Evolutionary conservation across 768 basidiomycete species (phyloP).

Genomic region (Phylloporus sp.): DNA sequence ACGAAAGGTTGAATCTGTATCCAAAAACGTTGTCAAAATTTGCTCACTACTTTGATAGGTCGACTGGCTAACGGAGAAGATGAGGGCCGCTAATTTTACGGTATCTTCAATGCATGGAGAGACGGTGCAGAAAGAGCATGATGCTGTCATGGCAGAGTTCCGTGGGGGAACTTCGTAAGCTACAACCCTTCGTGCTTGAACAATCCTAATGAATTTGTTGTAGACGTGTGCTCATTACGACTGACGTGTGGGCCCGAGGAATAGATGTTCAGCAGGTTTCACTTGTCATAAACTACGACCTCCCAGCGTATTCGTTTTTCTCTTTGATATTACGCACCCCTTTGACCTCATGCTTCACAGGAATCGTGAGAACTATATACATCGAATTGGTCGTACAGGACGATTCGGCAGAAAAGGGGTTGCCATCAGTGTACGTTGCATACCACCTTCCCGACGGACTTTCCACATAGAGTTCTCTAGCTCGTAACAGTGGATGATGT

Average conservation of each 20-base stretch:
- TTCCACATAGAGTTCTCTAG: slow-evolving; percentile 38
- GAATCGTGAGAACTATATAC: slow-evolving; percentile 99
- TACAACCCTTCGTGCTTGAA: background rate
- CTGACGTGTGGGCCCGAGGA: slow-evolving; percentile 96
- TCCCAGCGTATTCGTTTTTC: slow-evolving; percentile 69
- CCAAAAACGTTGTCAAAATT: background rate
- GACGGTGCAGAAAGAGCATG: slow-evolving; percentile 93
- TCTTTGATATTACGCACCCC: background rate
- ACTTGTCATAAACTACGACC: slow-evolving; percentile 94
- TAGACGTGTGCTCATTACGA: slow-evolving; percentile 92
- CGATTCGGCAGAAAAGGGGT: slow-evolving; percentile 99
- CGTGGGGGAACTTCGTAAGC: slow-evolving; percentile 86
- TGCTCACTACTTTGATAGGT: slow-evolving; percentile 49
- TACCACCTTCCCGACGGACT: slow-evolving; percentile 3
- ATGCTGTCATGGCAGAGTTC: slow-evolving; percentile 97
- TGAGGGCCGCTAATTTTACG: slow-evolving; percentile 98
- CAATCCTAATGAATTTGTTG: slow-evolving; percentile 3
- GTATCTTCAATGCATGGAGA: slow-evolving; percentile 96
- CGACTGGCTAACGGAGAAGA: slow-evolving; percentile 98
- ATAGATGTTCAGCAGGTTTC: slow-evolving; percentile 99
- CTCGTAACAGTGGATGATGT: slow-evolving; percentile 95
- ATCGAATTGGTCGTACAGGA: slow-evolving; percentile 98
- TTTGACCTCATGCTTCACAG: slow-evolving; percentile 36
- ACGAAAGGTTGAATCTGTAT: slow-evolving; percentile 65
- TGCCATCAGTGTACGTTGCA: slow-evolving; percentile 84